Conservation (phyloP, 176 grass and related monocot genomes). For the Guadua angustifolia region DNA sequence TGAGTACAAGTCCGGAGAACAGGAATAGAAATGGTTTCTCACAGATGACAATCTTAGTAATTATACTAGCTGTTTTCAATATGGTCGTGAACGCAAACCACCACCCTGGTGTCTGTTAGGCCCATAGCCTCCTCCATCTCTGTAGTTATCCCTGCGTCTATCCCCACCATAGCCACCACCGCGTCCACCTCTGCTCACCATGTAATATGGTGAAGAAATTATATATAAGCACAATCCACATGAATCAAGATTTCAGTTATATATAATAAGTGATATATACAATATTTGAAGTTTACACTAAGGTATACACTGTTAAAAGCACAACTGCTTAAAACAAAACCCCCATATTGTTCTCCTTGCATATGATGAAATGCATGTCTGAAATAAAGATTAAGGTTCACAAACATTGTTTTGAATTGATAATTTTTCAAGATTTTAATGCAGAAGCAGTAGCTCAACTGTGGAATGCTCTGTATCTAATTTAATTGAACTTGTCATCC, state of each 20-base stretch:
- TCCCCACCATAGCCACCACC: conserved; percentile 80
- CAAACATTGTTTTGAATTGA: not conserved
- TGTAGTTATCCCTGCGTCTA: conserved; percentile 80
- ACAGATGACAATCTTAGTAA: conserved; percentile 80
- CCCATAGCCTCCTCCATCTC: conserved; percentile 81
- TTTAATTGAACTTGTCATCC: not conserved
- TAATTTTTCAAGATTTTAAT: not conserved
- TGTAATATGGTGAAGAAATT: not conserved
- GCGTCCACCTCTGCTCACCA: conserved; percentile 59
- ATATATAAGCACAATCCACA: conserved; percentile 2
- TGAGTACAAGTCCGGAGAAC: conserved; percentile 76
- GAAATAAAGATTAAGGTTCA: not conserved
- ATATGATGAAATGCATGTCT: not conserved
- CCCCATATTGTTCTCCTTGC: not conserved
- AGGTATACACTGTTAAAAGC: not conserved
- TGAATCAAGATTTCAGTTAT: not conserved
- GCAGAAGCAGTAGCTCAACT: not conserved
- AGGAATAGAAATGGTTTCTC: conserved; percentile 86
- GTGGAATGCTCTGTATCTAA: not conserved
- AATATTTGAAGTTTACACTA: not conserved
- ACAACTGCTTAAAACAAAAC: not conserved
- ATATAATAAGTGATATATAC: not conserved
- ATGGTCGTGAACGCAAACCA: conserved; percentile 81
- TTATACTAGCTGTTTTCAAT: conserved; percentile 70
- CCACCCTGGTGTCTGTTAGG: conserved; percentile 86